Conservation (phyloP, 805 yeast genomes). For the Wickerhamomyces canadensis region DNA sequence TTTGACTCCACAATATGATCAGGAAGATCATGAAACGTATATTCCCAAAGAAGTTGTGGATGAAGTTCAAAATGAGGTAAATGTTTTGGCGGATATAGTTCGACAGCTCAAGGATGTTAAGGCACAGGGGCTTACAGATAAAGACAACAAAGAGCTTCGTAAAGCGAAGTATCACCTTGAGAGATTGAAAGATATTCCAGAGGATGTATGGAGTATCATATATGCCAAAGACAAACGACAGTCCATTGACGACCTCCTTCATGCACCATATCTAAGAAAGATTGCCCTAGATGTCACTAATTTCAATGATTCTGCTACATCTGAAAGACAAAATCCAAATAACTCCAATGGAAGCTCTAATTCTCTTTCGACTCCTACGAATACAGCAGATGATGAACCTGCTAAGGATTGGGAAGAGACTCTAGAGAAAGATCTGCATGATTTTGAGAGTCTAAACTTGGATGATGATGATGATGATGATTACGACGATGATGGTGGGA, state of each 20-base stretch:
- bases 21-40: too few relatives aligned
- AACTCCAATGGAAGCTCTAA: too few relatives aligned
- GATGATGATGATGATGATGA: too few relatives aligned
- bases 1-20: too few relatives aligned
- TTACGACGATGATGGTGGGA: too few relatives aligned
- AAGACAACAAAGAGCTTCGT: background rate
- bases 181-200: conserved; percentile 1
- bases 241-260: background rate
- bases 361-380: too few relatives aligned
- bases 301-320: background rate
- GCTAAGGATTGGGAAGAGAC: too few relatives aligned
- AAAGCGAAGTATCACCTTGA: background rate
- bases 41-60: background rate
- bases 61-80: background rate
- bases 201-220: background rate
- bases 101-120: background rate
- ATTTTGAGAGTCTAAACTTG: too few relatives aligned
- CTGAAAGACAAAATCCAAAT: background rate
- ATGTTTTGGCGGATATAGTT: background rate
- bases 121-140: background rate
- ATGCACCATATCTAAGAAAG: background rate
- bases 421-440: too few relatives aligned
- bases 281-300: background rate
- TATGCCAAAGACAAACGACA: background rate
- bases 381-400: too few relatives aligned